A percentile compares a stretch with the other conserved stretches of the same genome.
Conservation (phyloP, 2,329 filamentous ascomycete species). For the Talaromyces sp. region DNA sequence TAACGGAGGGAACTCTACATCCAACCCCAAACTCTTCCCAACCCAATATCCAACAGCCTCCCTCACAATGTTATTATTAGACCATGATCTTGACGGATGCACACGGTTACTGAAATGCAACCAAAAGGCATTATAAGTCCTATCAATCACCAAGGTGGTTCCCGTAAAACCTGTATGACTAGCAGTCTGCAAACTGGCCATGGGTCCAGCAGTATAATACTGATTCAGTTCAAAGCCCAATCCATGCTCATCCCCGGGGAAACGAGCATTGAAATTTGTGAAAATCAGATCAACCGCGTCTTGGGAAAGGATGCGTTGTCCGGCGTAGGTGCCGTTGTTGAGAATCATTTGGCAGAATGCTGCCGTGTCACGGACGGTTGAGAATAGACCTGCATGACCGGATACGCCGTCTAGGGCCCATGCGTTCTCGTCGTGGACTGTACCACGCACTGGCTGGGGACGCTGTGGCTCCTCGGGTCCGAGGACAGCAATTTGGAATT, state of each 20-base stretch:
- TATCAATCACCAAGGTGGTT: constrained; percentile 24
- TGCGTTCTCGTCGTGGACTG: constrained; percentile 36
- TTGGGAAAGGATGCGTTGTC: constrained; percentile 24
- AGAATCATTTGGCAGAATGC: constrained; percentile 35
- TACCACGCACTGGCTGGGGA: constrained; percentile 36
- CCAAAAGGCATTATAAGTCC: constrained; percentile 22
- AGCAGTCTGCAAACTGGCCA: constrained; percentile 22
- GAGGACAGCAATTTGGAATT: constrained; percentile 30
- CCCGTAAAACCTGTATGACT: constrained; percentile 27
- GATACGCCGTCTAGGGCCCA: constrained; percentile 32
- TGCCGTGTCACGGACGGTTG: constrained; percentile 28
- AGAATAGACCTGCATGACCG: constrained; percentile 35
- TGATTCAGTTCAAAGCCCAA: constrained; percentile 32
- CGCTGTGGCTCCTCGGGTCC: constrained; percentile 28
- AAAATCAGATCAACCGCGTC: constrained; percentile 31
- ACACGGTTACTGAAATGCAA: constrained; percentile 24
- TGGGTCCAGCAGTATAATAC: constrained; percentile 29
- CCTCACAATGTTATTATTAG: constrained; percentile 20
- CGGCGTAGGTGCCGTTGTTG: constrained; percentile 34
- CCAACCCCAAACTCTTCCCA: constrained; percentile 18
- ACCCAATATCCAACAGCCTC: constrained; percentile 24
- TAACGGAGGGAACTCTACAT: constrained; percentile 19
- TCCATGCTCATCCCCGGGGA: constrained; percentile 25
- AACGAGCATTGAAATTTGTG: constrained; percentile 28
- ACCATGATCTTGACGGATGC: constrained; percentile 23